Evolutionary conservation across 345 rosid species (phyloP), one percentile per base, ranked within the genome.

Genomic region (Boechera retrofracta): DNA sequence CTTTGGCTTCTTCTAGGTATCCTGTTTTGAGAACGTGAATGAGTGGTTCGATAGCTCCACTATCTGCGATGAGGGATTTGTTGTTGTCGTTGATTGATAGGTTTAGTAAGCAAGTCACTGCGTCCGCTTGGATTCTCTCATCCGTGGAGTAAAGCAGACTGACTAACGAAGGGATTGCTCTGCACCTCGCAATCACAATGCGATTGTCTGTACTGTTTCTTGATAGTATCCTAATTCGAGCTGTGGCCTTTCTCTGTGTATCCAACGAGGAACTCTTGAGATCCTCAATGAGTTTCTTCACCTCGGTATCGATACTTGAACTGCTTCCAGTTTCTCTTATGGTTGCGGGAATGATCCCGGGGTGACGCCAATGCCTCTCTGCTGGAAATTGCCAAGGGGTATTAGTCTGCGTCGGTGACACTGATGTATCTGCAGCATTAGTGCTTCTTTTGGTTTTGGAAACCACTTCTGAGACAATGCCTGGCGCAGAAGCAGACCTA

Each of bases 51-150:
- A 93, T 88, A 11, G 97, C 96, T 74, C 85, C 87, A 26, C 93
- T 93, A 56, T 83, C 85, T 13, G 86, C 89, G 60, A 96, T 93
- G 29, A 83, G 81, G 10, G 83, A 71, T 82, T 89, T 96, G 82
- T 91, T 93, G 83, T 87, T 91, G 69, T 88, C 89, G 38, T 87
- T 91, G 61, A 93, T 87, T 7, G 99, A 89, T 60, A 93, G 76
- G 82, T 96, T 96, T 49, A 96, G 97, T 66, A 93, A 94, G 49
- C 93, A 89, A 5, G 99, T 93, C 54, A 89, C 97, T 49, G 98
- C 89, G 73, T 93, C 84, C 28, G 88, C 97, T 83, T 88, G 97
- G 71, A 84, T 86, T 78, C 29, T 77, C 18, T 74, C 8, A 45
- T 96, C 97, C 0, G 78, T 64, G 7, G 96, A 89, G 52, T 58